Evolutionary conservation across 176 grass and related monocot genomes (phyloP).

Genomic region (Avena sativa): DNA sequence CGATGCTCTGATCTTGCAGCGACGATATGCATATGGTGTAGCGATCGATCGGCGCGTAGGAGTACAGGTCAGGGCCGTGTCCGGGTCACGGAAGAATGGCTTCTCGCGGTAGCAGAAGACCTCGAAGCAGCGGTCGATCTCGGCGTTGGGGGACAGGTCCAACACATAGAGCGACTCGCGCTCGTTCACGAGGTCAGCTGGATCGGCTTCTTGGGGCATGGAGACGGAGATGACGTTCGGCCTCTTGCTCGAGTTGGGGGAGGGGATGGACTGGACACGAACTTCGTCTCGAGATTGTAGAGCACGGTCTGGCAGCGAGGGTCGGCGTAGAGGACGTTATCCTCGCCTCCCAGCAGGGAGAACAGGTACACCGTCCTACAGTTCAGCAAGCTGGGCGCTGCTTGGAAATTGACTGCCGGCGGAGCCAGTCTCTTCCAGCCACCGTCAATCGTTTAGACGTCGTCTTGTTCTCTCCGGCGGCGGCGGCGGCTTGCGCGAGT

Average conservation of each 20-base stretch:
- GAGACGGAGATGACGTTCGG: not conserved
- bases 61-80: not conserved
- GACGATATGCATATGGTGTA: not conserved
- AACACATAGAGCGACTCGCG: not conserved
- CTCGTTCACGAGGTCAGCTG: not conserved
- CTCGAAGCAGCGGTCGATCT: not conserved
- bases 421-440: not conserved
- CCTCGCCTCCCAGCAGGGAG: not conserved
- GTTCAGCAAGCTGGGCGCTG: not conserved
- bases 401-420: not conserved
- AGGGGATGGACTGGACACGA: not conserved
- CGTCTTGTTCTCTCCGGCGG: not conserved
- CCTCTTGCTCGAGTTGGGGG: not conserved
- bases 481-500: not conserved
- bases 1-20: too few relatives aligned
- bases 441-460: not conserved
- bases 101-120: not conserved
- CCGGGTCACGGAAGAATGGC: not conserved
- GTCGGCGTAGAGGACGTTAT: not conserved
- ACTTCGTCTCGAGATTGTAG: not conserved
- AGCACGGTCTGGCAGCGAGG: not conserved
- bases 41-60: not conserved
- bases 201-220: not conserved
- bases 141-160: not conserved
- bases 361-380: not conserved